Evolutionary conservation across 345 rosid genomes (phyloP).

Genomic region (Aurinia saxatilis): DNA sequence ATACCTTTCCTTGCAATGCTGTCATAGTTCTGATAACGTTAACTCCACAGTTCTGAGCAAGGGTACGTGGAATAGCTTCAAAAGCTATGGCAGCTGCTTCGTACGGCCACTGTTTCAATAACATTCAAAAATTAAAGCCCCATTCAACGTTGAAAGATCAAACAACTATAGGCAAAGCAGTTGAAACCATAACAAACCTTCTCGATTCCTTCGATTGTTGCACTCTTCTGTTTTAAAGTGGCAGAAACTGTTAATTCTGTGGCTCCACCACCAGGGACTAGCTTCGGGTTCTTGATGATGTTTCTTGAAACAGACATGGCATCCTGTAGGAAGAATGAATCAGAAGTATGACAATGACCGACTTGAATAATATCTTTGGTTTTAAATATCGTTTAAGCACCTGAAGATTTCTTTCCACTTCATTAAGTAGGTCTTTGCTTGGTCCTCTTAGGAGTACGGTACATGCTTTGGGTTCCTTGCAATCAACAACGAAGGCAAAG

Average conservation of each 20-base stretch:
- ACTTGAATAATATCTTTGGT: not conserved
- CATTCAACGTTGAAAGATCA: not conserved
- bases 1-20: conserved; percentile 73
- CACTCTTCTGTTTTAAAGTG: conserved; percentile 83
- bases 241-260: conserved; percentile 91
- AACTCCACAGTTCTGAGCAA: conserved; percentile 37
- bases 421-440: conserved; percentile 96
- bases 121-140: not conserved
- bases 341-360: not conserved
- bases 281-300: conserved; percentile 90
- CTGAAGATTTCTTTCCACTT: conserved; percentile 97
- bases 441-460: conserved; percentile 91
- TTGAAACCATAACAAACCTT: conserved; percentile 39
- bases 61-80: conserved; percentile 89
- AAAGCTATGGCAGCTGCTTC: conserved; percentile 98
- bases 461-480: conserved; percentile 95
- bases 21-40: conserved; percentile 32
- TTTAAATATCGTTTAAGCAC: conserved; percentile 26
- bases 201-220: conserved; percentile 86
- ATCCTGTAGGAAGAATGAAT: conserved; percentile 46
- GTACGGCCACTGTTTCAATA: conserved; percentile 75
- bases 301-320: conserved; percentile 97
- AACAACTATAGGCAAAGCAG: not conserved
- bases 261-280: conserved; percentile 95
- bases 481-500: conserved; percentile 81